Conservation (phyloP, 192 early-diverging fungal genomes). For the Coemansia sp. region DNA sequence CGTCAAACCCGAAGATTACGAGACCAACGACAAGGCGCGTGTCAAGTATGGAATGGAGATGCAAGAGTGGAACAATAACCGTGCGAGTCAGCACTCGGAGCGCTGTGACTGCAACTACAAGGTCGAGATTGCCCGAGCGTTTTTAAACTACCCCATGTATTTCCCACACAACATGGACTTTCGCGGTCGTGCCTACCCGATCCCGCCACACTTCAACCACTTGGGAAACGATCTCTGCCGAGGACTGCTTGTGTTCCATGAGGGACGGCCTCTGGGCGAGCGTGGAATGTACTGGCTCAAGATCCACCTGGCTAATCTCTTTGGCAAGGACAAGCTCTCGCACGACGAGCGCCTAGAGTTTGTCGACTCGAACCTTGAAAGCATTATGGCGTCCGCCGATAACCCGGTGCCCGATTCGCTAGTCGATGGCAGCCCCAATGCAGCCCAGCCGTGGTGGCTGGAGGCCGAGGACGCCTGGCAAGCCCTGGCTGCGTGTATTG, state of each 20-base stretch:
- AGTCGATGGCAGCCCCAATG: slow-evolving; percentile 37
- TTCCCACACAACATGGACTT: slow-evolving; percentile 99
- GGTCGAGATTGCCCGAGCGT: slow-evolving; percentile 90
- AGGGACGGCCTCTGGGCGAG: slow-evolving; percentile 75
- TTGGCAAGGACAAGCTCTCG: slow-evolving; percentile 90
- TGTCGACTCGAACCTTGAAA: slow-evolving; percentile 71
- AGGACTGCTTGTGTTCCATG: slow-evolving; percentile 85
- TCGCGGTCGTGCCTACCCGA: slow-evolving; percentile 96
- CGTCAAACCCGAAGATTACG: slow-evolving; percentile 64
- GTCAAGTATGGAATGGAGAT: slow-evolving; percentile 59
- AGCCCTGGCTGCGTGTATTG: slow-evolving; percentile 86
- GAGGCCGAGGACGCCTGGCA: slow-evolving; percentile 92
- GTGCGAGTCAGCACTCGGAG: slow-evolving; percentile 78
- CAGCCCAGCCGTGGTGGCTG: slow-evolving; percentile 82
- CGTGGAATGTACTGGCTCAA: slow-evolving; percentile 89
- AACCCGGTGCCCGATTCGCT: slow-evolving; percentile 65
- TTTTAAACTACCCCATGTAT: slow-evolving; percentile 84
- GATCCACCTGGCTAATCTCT: slow-evolving; percentile 92
- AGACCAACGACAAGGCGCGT: slow-evolving; percentile 61
- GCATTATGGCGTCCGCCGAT: slow-evolving; percentile 82
- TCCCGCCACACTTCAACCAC: slow-evolving; percentile 94
- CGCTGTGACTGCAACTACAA: slow-evolving; percentile 94
- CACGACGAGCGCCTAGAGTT: slow-evolving; percentile 80
- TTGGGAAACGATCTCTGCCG: slow-evolving; percentile 96
- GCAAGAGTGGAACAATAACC: slow-evolving; percentile 61